Evolutionary conservation across 2,329 filamentous ascomycete genomes (phyloP).

Genomic region (Daldinia sp.): DNA sequence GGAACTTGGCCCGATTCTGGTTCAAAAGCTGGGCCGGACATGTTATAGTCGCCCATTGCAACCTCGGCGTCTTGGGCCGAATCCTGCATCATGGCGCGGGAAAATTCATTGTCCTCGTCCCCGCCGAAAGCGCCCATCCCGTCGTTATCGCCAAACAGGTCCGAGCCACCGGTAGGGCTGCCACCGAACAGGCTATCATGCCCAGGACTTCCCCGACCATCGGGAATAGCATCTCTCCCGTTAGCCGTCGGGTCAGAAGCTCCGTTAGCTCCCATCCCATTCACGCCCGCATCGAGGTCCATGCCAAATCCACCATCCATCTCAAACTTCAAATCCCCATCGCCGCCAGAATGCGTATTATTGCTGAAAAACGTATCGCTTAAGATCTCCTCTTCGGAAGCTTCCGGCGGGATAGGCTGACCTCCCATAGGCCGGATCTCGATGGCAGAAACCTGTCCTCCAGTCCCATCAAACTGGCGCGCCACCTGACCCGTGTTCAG

Average conservation of each 20-base stretch:
- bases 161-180: constrained; percentile 77
- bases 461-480: constrained; percentile 80
- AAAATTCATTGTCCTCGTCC: constrained; percentile 88
- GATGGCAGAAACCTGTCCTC: constrained; percentile 87
- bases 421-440: constrained; percentile 84
- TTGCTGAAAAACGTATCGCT: constrained; percentile 83
- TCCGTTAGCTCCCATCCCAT: constrained; percentile 52
- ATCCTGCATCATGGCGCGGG: constrained; percentile 72
- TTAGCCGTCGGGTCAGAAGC: constrained; percentile 49
- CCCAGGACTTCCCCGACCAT: constrained; percentile 74
- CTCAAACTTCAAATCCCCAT: constrained; percentile 61
- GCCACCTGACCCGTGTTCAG: constrained; percentile 84
- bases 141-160: constrained; percentile 85
- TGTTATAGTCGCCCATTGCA: constrained; percentile 54
- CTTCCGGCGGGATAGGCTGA: constrained; percentile 79
- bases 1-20: constrained; percentile 49
- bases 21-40: constrained; percentile 56
- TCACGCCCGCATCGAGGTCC: constrained; percentile 47
- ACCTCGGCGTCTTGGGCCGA: constrained; percentile 56
- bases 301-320: constrained; percentile 55
- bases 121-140: constrained; percentile 75
- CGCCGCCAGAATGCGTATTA: constrained; percentile 71
- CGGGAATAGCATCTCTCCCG: constrained; percentile 61
- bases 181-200: constrained; percentile 86
- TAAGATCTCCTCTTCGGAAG: constrained; percentile 65